Base-by-base conservation (phyloP, 805 yeast genomes). In the Yamadazyma laniorum region DNA sequence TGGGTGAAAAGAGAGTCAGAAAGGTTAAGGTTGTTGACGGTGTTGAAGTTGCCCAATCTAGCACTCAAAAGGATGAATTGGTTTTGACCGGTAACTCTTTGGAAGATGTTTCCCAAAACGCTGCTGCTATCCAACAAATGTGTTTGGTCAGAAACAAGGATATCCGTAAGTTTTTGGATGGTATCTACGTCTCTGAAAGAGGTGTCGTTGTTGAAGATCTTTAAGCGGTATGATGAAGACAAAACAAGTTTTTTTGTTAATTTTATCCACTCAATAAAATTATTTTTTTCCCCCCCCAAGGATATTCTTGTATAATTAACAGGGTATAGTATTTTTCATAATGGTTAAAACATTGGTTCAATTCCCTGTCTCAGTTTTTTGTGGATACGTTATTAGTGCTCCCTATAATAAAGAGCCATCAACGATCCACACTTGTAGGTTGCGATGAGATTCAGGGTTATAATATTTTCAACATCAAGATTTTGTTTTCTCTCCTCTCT, bases 91-190 rank as follows among this genome's bases (percentile, higher is more conserved):
- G 99, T 76, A 90, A 88, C 91, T 91, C 97, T 49, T 79, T 88
- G 59, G 97, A 91, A 77, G 86, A 81, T 65, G 99, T 91, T 58
- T 93, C 98, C 53, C 99, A 91, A 78, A 85, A 89, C 66, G 93
- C 95, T 73, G 99, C 99, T 63, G 96, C 89, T 68, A 80, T 93
- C 63, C 96, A 91, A 77, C 98, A 91, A 79, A 80, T 80, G 73
- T 89, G 97, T 81, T 82, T 95, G 73, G 98, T 89, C 68, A 86
- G 96, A 81, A 91, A 91, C 93, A 93, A 93, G 91, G 99, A 91
- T 93, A 91, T 93, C 90, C 87, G 99, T 79, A 91, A 91, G 82
- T 91, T 91, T 83, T 85, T 93, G 81, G 99, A 95, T 75, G 99
- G 99, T 89, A 90, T 91, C 78, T 91, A 91, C 74, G 99, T 91